Evolutionary conservation across 345 rosid species (phyloP), one percentile per base, ranked within the genome.

Genomic region (Kernera saxatilis): DNA sequence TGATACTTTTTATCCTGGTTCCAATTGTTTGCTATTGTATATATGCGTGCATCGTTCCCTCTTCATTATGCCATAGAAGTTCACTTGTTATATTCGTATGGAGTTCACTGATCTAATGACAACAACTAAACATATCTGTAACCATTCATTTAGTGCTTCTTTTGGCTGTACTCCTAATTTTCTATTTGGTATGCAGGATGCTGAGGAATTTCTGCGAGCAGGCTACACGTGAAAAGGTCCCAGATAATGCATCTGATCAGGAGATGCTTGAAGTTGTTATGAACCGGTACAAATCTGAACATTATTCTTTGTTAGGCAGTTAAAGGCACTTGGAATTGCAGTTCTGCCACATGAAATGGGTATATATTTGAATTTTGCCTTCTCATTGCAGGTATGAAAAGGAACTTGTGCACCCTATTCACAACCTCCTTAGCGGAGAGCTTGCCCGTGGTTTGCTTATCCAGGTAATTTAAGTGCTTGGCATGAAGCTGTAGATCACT

Each of bases 401-500:
- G 69, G 98, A 93, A 79, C 84, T 93, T 43, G 77, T 58, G 69
- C 91, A 86, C 81, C 98, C 98, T 49, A 83, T 93, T 65, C 88
- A 87, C 68, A 93, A 93, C 84, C 96, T 93, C 73, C 67, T 93
- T 49, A 74, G 69, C 8, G 97, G 98, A 70, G 98, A 91, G 86
- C 98, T 93, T 82, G 97, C 96, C 62, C 97, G 91, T 71, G 93
- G 88, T 73, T 78, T 93, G 80, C 95, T 91, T 70, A 93, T 93
- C 77, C 98, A 93, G 96, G 98, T 91, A 82, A 50, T 44, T 58
- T 59, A 49, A 52, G 63, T 45, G 19, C 19, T 32, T 51, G 43
- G 35, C 27, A 56, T 65, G 62, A 55, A 49, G 43, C 21, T 77
- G 35, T 48, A 35, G 6, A 21, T 71, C 68, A 52, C 64, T 29